Evolutionary conservation across 192 early-diverging fungal species (phyloP).

Genomic region (Paraglomus brasilianum): DNA sequence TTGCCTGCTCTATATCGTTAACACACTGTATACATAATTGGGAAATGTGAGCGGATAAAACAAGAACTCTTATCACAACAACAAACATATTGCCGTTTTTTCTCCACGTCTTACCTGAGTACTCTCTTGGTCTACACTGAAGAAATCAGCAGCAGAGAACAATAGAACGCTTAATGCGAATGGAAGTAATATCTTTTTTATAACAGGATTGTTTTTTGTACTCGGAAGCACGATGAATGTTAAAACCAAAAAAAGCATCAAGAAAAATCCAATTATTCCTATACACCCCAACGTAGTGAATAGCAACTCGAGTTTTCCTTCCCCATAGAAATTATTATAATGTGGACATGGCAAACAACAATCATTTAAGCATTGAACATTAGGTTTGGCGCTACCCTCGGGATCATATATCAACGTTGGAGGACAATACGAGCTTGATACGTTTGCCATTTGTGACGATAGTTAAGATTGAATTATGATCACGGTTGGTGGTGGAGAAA

Average conservation of each 20-base stretch:
- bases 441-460: no score
- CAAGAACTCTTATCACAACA: no score
- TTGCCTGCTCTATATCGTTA: no score
- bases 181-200: constrained; percentile 19
- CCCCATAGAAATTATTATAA: constrained; percentile 21
- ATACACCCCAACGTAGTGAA: not conserved
- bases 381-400: not conserved
- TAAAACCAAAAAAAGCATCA: not conserved
- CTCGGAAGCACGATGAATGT: constrained; percentile 13
- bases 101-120: constrained; percentile 6
- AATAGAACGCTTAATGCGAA: constrained; percentile 9
- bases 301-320: not conserved
- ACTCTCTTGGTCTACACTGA: not conserved
- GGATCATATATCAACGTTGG: not conserved
- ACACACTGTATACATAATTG: no score
- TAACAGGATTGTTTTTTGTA: constrained; percentile 9
- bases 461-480: no score
- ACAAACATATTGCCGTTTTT: no score
- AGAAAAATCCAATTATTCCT: constrained; percentile 22
- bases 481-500: no score
- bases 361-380: not conserved
- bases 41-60: no score
- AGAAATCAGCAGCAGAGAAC: constrained; percentile 11
- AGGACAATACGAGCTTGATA: not conserved
- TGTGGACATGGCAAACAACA: constrained; percentile 25